Base-by-base conservation (phyloP, 2,329 filamentous ascomycete genomes). In the Nigrospora osmanthi region DNA sequence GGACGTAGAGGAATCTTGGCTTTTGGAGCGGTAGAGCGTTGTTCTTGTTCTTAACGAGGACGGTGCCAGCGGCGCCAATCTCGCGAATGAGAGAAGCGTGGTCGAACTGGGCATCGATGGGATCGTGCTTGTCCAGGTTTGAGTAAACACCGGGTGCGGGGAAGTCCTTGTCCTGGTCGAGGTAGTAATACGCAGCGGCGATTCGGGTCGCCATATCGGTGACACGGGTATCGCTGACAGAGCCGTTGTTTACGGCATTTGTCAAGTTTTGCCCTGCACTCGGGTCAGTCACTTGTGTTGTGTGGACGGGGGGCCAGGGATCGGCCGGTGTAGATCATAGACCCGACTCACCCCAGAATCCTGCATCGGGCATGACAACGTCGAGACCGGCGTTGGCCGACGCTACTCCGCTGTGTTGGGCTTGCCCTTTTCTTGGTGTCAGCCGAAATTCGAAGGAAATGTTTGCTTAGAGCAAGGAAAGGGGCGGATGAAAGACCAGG, bases 121-220 rank as follows among this genome's bases (percentile, higher is more conserved):
- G 91, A 47, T 86, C 73, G 11, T 82, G 64, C 0, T 54, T 51
- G 47, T 83, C 80, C 3, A 73, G 72, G 35, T 66, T 58, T 60
- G 68, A 71, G 54, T 62, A 71, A 45, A 80, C 87, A 1, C 85
- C 88, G n/a, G 76, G 76, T 38, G 87, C 79, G 35, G 88, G 67
- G 39, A 76, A 72, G 23, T 58, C 60, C 13, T 68, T 54, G 49
- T 78, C 72, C 59, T 95, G 85, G 2, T 86, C 84, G 38, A 90
- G 68, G 59, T 90, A 85, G 59, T 93, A 95, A 87, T 88, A 95
- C 0, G 89, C 74, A 1, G 89, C 89, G 2, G 94, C 84, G 48
- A 95, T 77, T 12, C 89, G 80, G 1, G 87, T 86, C 0, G 80
- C 85, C 85, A 94, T 94, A 58, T 96, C 89, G 53, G 95, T 85